A percentile compares a stretch with the other conserved stretches of the same genome.
Evolutionary conservation across 1,139 yeast species (phyloP).

Genomic region (Wickerhamomyces sp.): DNA sequence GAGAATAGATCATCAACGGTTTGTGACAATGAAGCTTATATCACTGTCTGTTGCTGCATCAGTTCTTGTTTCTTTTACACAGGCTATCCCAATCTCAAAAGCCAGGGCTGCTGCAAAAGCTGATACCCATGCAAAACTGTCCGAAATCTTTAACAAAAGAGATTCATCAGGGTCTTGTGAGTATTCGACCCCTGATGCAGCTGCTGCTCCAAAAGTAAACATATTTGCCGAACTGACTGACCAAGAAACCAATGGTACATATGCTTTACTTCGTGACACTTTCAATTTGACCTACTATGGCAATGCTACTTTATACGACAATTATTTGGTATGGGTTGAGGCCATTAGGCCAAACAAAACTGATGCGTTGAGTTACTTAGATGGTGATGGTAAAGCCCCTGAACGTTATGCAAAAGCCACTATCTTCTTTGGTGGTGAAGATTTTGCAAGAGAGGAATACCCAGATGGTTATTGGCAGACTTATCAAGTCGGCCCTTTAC

Average conservation of each 20-base stretch:
- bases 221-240: constrained; percentile 22
- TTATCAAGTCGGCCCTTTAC: constrained; percentile 23
- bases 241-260: constrained; percentile 17
- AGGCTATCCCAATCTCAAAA: constrained; percentile 4
- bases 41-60: background rate
- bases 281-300: constrained; percentile 18
- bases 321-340: constrained; percentile 23
- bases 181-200: constrained; percentile 15
- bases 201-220: constrained; percentile 17
- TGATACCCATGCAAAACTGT: constrained; percentile 3
- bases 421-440: constrained; percentile 23
- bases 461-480: constrained; percentile 24
- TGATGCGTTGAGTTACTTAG: constrained; percentile 21
- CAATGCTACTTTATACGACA: constrained; percentile 21
- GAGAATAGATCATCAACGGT: no score
- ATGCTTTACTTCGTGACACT: constrained; percentile 8
- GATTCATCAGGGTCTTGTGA: constrained; percentile 1
- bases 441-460: constrained; percentile 17
- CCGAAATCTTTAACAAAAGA: constrained; percentile 8
- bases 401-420: constrained; percentile 20
- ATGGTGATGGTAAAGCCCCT: constrained; percentile 17
- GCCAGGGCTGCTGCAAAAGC: constrained; percentile 10
- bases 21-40: background rate
- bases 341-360: constrained; percentile 23
- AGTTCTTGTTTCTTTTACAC: background rate